Evolutionary conservation across 164 flowering plant species (phyloP).

Genomic region (Pachysandra terminalis): DNA sequence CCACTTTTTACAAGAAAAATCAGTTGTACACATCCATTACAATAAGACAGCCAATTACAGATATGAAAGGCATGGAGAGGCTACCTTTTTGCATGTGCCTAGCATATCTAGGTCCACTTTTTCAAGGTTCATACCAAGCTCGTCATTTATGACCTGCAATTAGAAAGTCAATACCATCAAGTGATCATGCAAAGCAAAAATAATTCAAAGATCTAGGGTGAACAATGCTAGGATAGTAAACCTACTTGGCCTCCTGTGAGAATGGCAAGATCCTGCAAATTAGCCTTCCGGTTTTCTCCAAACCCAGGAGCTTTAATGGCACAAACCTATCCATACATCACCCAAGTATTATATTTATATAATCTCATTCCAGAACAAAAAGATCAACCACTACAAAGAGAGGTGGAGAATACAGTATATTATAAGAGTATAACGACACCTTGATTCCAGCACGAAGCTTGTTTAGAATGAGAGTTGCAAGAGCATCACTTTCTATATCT

Average conservation of each 20-base stretch:
- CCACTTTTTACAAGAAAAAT: conserved; percentile 51
- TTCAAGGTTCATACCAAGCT: conserved; percentile 66
- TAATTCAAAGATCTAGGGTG: background rate
- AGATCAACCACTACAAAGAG: background rate
- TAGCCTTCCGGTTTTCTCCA: conserved; percentile 90
- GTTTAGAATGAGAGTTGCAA: conserved; percentile 83
- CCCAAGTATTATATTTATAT: background rate
- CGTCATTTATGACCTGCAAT: conserved; percentile 55
- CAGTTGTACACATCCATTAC: too few species aligned
- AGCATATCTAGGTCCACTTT: conserved; percentile 48
- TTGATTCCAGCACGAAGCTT: conserved; percentile 96
- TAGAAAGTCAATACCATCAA: background rate
- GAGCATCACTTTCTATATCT: conserved; percentile 93
- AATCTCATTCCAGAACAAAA: background rate
- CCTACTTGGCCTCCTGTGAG: conserved; percentile 77
- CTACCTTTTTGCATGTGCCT: conserved; percentile 62
- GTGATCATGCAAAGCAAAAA: too few species aligned
- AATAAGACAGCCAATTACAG: background rate
- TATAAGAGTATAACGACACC: conserved; percentile 29
- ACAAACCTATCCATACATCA: conserved; percentile 58
- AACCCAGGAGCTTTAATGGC: conserved; percentile 96
- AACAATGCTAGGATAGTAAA: background rate
- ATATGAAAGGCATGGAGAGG: background rate
- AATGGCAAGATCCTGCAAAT: conserved; percentile 77
- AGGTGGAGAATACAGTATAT: too few species aligned